phyloP scores from a whole-genome alignment of 176 grass and related monocot genomes.

The Hyparrhenia diplandra region DNA sequence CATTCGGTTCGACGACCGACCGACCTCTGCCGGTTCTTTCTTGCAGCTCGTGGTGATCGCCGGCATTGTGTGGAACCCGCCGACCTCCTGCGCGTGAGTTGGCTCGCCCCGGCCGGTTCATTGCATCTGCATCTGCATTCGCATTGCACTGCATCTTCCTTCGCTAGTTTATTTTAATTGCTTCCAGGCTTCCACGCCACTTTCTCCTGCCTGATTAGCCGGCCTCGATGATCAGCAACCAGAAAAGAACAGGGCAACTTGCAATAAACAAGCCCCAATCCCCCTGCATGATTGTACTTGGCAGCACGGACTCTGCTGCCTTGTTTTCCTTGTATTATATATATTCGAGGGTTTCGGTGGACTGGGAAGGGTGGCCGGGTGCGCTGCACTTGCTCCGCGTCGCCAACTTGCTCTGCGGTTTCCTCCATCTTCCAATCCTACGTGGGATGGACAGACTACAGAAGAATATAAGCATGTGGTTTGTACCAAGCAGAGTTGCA shows the following conservation, averaged over 20 bases:
- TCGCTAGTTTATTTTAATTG: not conserved
- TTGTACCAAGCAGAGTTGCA: not conserved
- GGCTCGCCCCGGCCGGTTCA: not conserved
- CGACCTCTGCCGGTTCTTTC: too few relatives aligned
- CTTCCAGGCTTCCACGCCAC: not conserved
- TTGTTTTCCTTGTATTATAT: conserved; percentile 15
- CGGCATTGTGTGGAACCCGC: conserved; percentile 93
- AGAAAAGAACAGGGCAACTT: not conserved
- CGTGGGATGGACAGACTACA: not conserved
- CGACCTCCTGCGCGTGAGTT: conserved; percentile 90
- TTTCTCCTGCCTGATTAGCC: conserved; percentile 3
- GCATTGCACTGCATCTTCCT: not conserved
- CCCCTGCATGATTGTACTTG: conserved; percentile 11
- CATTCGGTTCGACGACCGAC: not conserved
- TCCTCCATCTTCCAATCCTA: not conserved
- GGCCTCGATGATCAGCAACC: not conserved
- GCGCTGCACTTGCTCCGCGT: conserved; percentile 27
- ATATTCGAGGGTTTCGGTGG: not conserved
- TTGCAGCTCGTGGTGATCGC: conserved; percentile 98
- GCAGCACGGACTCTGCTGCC: not conserved
- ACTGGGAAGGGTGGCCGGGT: not conserved
- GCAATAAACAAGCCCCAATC: conserved; percentile 37
- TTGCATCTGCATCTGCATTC: not conserved
- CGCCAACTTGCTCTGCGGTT: too few relatives aligned
- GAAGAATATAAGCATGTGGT: conserved; percentile 1